A percentile compares a stretch with the other conserved stretches of the same genome.
These are phyloP conservation scores for Colletotrichum scovillei DNA, from an alignment of 2,329 filamentous ascomycete genomes.

Conservation along the genomic window DNA sequence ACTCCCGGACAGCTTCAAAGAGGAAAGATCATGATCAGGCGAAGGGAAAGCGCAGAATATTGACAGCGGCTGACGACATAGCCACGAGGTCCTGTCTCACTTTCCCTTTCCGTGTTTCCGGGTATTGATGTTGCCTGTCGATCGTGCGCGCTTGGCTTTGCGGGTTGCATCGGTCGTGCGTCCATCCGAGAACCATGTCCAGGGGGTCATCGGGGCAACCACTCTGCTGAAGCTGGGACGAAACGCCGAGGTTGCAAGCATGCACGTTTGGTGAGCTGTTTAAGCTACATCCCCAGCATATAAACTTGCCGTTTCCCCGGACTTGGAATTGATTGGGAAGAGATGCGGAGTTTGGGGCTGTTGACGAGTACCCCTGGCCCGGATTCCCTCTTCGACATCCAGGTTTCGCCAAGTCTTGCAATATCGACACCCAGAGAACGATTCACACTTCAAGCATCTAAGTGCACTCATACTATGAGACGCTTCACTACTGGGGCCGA, in stretches of 20 bases:
- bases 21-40: neutral
- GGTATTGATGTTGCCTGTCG: neutral
- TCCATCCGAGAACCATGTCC: neutral
- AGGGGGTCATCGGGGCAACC: neutral
- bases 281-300: neutral
- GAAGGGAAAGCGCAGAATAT: neutral
- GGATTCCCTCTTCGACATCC: neutral
- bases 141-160: constrained; percentile 1
- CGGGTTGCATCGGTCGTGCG: neutral
- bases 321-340: neutral
- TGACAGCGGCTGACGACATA: neutral
- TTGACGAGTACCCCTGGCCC: neutral
- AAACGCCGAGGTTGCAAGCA: neutral
- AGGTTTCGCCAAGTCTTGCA: neutral
- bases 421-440: neutral
- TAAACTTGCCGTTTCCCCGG: neutral
- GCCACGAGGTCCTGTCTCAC: neutral
- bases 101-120: neutral
- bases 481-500: no score
- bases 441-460: neutral
- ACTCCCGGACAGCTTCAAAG: no score
- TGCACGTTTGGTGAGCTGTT: neutral
- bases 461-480: no score
- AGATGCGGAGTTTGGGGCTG: neutral
- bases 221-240: neutral